Conservation (phyloP, 2,329 filamentous ascomycete species). For the Fusarium miscanthi region DNA sequence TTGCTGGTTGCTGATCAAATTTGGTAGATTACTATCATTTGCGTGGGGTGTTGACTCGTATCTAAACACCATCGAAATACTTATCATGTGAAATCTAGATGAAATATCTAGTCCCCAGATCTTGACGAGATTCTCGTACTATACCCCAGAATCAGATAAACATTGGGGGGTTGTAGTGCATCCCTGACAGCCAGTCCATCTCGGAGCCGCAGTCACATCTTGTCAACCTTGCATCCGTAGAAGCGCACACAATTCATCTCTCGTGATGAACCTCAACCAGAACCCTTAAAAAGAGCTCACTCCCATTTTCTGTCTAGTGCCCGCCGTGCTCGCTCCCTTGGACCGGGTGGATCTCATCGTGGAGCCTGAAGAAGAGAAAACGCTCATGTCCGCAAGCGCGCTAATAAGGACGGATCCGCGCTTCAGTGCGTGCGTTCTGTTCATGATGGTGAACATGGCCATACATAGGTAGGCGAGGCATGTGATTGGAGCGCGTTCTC, state of each 20-base stretch:
- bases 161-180: constrained; percentile 2
- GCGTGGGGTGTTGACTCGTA: background rate
- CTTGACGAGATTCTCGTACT: constrained; percentile 19
- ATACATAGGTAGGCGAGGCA: background rate
- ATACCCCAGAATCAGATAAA: constrained; percentile 23
- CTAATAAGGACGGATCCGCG: constrained; percentile 42
- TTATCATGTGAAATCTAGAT: constrained; percentile 11
- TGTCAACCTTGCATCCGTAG: constrained; percentile 6
- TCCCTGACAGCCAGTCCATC: constrained; percentile 12
- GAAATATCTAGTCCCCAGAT: constrained; percentile 15
- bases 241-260: constrained; percentile 1
- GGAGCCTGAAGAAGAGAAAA: constrained; percentile 28
- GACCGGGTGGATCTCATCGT: constrained; percentile 45
- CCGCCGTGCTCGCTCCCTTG: constrained; percentile 35
- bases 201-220: constrained; percentile 35
- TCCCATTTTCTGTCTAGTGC: constrained; percentile 19
- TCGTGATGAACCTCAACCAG: constrained; percentile 4
- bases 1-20: background rate
- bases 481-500: constrained; percentile 35
- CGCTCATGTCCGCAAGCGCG: constrained; percentile 29
- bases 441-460: constrained; percentile 9
- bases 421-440: constrained; percentile 19
- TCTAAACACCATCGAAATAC: background rate
- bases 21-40: background rate
- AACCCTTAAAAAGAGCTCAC: constrained; percentile 4